Evolutionary conservation across 1,139 yeast species (phyloP).

Genomic region (Geotrichum aggregatum): DNA sequence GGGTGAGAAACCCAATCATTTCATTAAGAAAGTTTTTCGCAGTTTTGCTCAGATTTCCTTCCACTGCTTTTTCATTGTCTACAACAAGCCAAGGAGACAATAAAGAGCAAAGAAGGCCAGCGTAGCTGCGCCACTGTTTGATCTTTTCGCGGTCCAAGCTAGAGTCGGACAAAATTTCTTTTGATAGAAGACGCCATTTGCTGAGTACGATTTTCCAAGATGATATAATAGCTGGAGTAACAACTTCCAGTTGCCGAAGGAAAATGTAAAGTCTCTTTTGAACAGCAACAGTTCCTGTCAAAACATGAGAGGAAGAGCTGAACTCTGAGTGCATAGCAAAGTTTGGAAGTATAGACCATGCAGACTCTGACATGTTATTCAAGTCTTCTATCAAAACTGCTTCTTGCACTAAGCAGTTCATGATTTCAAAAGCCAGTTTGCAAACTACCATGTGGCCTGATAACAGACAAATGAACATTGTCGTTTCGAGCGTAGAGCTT

Average conservation of each 20-base stretch:
- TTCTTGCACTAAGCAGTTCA: constrained; percentile 48
- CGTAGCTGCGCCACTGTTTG: constrained; percentile 36
- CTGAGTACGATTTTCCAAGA: constrained; percentile 55
- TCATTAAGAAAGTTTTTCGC: constrained; percentile 26
- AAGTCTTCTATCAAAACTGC: constrained; percentile 30
- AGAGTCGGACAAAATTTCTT: constrained; percentile 2
- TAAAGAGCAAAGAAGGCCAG: constrained; percentile 49
- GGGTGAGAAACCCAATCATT: constrained; percentile 27
- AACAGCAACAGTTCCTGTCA: constrained; percentile 72
- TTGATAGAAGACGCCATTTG: constrained; percentile 48
- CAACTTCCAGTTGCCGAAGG: constrained; percentile 50
- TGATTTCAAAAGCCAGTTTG: constrained; percentile 48
- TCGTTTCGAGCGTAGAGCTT: constrained; percentile 44
- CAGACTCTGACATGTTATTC: constrained; percentile 26
- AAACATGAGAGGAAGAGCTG: constrained; percentile 55
- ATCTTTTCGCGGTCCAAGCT: constrained; percentile 21
- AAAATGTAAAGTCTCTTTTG: constrained; percentile 63
- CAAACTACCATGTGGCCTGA: constrained; percentile 58
- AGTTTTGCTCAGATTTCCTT: constrained; percentile 22
- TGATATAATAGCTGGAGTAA: constrained; percentile 57
- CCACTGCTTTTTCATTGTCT: constrained; percentile 24
- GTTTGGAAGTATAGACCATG: constrained; percentile 37
- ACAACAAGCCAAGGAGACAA: constrained; percentile 31
- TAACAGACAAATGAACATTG: constrained; percentile 49
- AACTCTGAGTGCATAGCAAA: constrained; percentile 45